Conservation (phyloP, 163 green algal species). For the Scenedesmus sp. region DNA sequence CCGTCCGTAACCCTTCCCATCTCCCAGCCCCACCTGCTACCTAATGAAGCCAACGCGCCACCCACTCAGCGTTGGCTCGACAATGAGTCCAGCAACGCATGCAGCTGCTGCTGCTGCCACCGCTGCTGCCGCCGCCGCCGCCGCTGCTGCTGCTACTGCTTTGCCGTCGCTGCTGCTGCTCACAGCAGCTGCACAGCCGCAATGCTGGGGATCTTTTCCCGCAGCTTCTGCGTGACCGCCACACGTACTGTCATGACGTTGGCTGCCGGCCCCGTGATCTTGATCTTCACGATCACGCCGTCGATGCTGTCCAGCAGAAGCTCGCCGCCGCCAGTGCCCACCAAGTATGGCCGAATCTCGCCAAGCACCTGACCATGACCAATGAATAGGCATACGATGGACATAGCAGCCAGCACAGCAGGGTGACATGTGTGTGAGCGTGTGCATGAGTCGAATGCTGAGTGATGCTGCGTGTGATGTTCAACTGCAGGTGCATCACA, state of each 20-base stretch:
- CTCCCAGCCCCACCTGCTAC: not conserved
- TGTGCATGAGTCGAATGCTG: not conserved
- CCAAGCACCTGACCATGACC: slow-evolving; percentile 76
- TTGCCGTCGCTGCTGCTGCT: not conserved
- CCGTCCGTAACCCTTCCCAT: not conserved
- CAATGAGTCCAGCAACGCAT: not conserved
- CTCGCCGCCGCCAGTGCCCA: slow-evolving; percentile 95
- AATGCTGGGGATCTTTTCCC: slow-evolving; percentile 98
- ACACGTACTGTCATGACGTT: slow-evolving; percentile 99
- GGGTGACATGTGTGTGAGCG: not conserved
- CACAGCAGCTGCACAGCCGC: slow-evolving; percentile 97
- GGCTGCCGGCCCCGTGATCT: slow-evolving; percentile 93
- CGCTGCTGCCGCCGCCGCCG: not conserved
- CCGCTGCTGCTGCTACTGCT: not conserved
- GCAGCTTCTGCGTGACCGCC: slow-evolving; percentile 99
- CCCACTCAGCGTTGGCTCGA: too few species aligned
- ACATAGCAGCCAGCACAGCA: not conserved
- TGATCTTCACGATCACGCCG: slow-evolving; percentile 94
- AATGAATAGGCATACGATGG: not conserved
- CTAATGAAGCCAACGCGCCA: not conserved
- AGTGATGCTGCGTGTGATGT: too few species aligned
- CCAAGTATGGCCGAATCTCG: slow-evolving; percentile 97
- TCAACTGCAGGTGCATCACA: too few species aligned
- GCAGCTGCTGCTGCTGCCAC: not conserved
- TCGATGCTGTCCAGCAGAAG: slow-evolving; percentile 93